Evolutionary conservation across 495 filamentous ascomycete species (phyloP).

Genomic region (Bombardia bombarda): DNA sequence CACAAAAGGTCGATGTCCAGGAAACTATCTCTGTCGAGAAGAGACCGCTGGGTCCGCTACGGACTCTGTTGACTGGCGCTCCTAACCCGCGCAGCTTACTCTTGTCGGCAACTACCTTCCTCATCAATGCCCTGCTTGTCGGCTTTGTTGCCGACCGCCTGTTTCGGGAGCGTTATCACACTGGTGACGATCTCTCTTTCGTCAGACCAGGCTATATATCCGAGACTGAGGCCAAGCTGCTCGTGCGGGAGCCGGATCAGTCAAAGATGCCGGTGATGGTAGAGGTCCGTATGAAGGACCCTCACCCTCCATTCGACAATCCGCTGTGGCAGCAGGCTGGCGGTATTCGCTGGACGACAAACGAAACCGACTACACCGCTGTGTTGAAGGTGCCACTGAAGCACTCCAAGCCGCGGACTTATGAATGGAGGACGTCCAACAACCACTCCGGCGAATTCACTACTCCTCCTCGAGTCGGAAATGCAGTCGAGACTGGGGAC

Average conservation of each 20-base stretch:
- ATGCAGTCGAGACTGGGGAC: constrained; percentile 45
- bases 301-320: constrained; percentile 36
- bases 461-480: constrained; percentile 54
- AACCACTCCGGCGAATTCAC: constrained; percentile 71
- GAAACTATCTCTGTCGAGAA: constrained; percentile 42
- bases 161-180: constrained; percentile 60
- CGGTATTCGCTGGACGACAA: constrained; percentile 52
- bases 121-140: constrained; percentile 61
- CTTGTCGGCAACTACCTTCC: constrained; percentile 53
- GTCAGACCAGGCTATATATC: constrained; percentile 81
- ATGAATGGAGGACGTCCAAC: constrained; percentile 77
- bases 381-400: constrained; percentile 49
- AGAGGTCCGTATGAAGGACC: constrained; percentile 43
- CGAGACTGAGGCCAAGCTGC: constrained; percentile 65
- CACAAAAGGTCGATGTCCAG: constrained; percentile 40
- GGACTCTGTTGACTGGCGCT: constrained; percentile 65
- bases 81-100: constrained; percentile 56
- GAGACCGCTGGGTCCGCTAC: constrained; percentile 32
- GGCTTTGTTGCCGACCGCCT: constrained; percentile 65
- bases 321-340: constrained; percentile 60
- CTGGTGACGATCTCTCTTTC: constrained; percentile 69
- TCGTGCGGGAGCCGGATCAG: constrained; percentile 75
- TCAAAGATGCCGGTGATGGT: constrained; percentile 67
- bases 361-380: constrained; percentile 75
- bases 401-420: constrained; percentile 49